Conservation (phyloP, 2,329 filamentous ascomycete genomes). For the Pseudocercospora cruenta region DNA sequence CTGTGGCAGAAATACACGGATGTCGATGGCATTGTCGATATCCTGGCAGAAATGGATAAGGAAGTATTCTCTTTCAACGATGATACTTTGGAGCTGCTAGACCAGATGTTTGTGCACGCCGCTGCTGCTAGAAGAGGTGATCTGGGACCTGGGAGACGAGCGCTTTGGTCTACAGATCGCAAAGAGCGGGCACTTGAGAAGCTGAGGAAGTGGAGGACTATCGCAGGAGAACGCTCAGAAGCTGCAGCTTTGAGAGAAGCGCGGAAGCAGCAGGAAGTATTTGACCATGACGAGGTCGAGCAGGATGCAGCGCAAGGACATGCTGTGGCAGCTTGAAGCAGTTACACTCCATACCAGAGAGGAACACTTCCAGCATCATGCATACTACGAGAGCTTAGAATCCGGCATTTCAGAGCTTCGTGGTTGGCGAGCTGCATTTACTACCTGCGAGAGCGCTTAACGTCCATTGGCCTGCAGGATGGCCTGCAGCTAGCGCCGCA, state of each 20-base stretch:
- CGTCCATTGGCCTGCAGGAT: background rate
- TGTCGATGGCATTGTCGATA: constrained; percentile 55
- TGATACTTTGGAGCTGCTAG: constrained; percentile 48
- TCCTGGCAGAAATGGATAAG: constrained; percentile 68
- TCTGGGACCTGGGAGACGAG: constrained; percentile 26
- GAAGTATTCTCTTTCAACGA: constrained; percentile 63
- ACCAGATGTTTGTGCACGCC: constrained; percentile 39
- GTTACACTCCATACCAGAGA: background rate
- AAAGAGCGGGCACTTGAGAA: constrained; percentile 38
- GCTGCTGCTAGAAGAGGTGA: constrained; percentile 31
- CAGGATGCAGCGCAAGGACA: background rate
- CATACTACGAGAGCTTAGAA: too few relatives aligned
- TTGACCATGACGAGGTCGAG: constrained; percentile 6
- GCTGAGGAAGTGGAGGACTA: constrained; percentile 23
- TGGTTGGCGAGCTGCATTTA: too few relatives aligned
- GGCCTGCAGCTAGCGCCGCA: background rate
- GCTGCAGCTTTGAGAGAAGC: constrained; percentile 11
- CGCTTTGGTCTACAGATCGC: constrained; percentile 43
- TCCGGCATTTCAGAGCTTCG: too few relatives aligned
- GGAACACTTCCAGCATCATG: too few relatives aligned
- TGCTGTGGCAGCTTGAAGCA: background rate
- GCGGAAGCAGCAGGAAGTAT: background rate
- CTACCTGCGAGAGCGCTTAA: background rate
- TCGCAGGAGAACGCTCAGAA: constrained; percentile 9
- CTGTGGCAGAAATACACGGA: constrained; percentile 66